Evolutionary conservation across 2,329 filamentous ascomycete species (phyloP), one percentile per base, ranked within the genome.

Genomic region (Aspergillus phoenicis): DNA sequence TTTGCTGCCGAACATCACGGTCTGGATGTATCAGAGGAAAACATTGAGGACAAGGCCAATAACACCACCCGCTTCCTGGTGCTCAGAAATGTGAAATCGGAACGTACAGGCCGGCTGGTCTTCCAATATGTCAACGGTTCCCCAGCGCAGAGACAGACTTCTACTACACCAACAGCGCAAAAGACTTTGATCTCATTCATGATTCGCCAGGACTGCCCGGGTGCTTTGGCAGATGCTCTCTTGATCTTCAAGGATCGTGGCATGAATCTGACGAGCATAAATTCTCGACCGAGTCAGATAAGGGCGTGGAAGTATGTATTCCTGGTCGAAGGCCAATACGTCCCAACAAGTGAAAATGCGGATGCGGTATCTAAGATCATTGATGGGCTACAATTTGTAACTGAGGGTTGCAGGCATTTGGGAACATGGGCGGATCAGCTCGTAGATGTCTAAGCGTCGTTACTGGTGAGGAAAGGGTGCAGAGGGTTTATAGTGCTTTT

Each of bases 261-360:
- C 5, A 82, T 97, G 60, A 96, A 97, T 73, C 80, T 98, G 67
- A 97, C 93, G 30, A 94, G 89, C 74, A 96, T 98, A 76, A 93
- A 93, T 73, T 93, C 91, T 66, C 80, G 94, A 65, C 94, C 94
- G 5, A 93, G 91, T 69, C 84, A 90, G 59, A 81, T 84, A 41
- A 79, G 81, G 67, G 87, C 90, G 20, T 98, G 96, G 86, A 88
- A 96, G 74, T 98, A 98, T 78, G 85, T 97, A 39, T 97, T 98
- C 79, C 93, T 98, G 73, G 88, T 97, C 30, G 94, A 98, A 81
- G 93, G 96, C 69, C 85, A 90, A 73, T 89, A 90, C 13, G 61
- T 64, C n/a, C 62, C 66, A 6, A 69, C 68, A 10, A 62, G 62
- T 22, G 66, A 72, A 53, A 70, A 71, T 57, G 63, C 64, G 54